Base-by-base conservation (phyloP, 371 early-diverging fungal species). In the Rhizopus arrhizus region DNA sequence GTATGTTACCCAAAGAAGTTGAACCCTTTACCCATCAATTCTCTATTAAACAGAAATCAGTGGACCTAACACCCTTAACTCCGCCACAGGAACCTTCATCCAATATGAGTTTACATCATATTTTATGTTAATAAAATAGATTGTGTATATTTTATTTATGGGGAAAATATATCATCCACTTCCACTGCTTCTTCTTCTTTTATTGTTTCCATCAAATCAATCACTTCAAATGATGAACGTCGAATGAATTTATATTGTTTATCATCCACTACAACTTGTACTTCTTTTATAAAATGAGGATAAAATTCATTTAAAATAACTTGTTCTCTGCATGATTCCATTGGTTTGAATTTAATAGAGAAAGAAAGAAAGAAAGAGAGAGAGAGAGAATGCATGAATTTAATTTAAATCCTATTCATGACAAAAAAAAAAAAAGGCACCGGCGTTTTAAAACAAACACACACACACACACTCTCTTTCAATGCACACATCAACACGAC, bases 21-120 rank as follows among this genome's bases (percentile, higher is more conserved):
- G 73, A 76, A 42, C 73, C 77, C 8, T 80, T 75, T 35, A 80
- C 75, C 6, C 69, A 45, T 8, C 80, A 80, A 46, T 80, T 74
- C 46, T 70, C 74, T 5, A 54, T 59, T 28, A 5, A 58, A 34
- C 12, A 22, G 22, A 22, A 22, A 22, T 22, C 22, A 22, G 22
- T 22, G 22, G 33, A 52, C 47, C 16, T 34, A 36, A 41, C 66
- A 16, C 67, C 62, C 36, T 43, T 61, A 10, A 62, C 61, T 34
- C 66, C 66, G 47, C 66, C 66, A 13, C 61, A 65, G 40, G 65
- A 65, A 51, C 50, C 59, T 36, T 16, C 22, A 16, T 12, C 57
- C 9, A 47, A 68, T 46, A 68, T 68, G 68, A 68, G 68, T 15
- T 33, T 68, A 45, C 52, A 61, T 36, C 58, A 64, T 54, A 64